These are phyloP conservation scores for Hypoxylon lienhwacheense DNA, from an alignment of 495 filamentous ascomycete species.

Conservation along the genomic window DNA sequence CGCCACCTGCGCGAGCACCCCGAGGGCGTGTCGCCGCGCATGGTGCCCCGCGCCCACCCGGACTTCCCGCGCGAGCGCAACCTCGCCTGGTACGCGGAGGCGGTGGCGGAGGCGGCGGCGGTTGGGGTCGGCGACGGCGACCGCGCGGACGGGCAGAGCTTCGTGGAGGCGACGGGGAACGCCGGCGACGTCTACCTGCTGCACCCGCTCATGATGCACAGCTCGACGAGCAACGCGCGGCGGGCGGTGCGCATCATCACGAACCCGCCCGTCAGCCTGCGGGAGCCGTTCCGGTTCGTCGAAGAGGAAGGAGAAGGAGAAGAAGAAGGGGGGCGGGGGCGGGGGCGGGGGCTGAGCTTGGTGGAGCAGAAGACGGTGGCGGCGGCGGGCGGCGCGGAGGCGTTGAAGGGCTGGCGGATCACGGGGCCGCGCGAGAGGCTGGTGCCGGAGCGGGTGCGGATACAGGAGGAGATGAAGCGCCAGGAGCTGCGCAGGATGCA, in stretches of 20 bases:
- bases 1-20: slow-evolving; percentile 65
- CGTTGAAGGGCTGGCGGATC: slow-evolving; percentile 64
- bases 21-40: slow-evolving; percentile 67
- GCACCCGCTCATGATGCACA: slow-evolving; percentile 76
- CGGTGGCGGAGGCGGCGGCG: slow-evolving; percentile 53
- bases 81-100: slow-evolving; percentile 57
- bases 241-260: slow-evolving; percentile 68
- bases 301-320: slow-evolving; percentile 65
- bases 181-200: slow-evolving; percentile 69
- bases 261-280: slow-evolving; percentile 68
- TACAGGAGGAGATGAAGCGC: slow-evolving; percentile 54
- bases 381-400: slow-evolving; percentile 58
- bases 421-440: slow-evolving; percentile 53
- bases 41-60: slow-evolving; percentile 56
- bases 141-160: slow-evolving; percentile 47
- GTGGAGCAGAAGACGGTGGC: slow-evolving; percentile 68
- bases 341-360: slow-evolving; percentile 62
- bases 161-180: slow-evolving; percentile 66
- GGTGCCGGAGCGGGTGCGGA: slow-evolving; percentile 45
- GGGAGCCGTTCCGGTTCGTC: slow-evolving; percentile 65
- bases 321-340: slow-evolving; percentile 53
- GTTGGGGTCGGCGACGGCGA: too few species aligned
- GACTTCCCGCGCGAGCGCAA: slow-evolving; percentile 46
- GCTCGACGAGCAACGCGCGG: slow-evolving; percentile 61
- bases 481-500: slow-evolving; percentile 49